These are phyloP conservation scores for Trichocladium uniseriatum DNA, from an alignment of 495 filamentous ascomycete species.

Conservation along the genomic window DNA sequence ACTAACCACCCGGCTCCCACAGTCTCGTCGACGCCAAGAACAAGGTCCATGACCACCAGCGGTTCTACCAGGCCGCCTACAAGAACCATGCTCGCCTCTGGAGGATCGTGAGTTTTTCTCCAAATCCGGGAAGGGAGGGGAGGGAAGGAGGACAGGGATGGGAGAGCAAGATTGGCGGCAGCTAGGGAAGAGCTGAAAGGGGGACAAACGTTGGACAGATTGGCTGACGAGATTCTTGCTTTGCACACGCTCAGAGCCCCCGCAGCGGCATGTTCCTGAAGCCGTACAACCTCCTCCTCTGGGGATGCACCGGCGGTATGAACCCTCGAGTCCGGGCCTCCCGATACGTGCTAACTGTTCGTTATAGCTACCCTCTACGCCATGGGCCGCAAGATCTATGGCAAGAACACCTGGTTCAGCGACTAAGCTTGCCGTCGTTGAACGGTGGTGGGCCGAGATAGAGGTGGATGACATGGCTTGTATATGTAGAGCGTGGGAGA, in stretches of 20 bases:
- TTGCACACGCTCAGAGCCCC: conserved; percentile 42
- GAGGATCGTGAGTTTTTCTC: conserved; percentile 61
- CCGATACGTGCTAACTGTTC: conserved; percentile 39
- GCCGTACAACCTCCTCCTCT: conserved; percentile 66
- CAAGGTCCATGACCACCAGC: conserved; percentile 76
- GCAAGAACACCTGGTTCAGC: conserved; percentile 84
- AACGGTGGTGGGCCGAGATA: not conserved
- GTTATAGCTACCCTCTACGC: conserved; percentile 50
- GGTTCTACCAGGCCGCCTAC: conserved; percentile 71
- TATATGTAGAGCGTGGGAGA: conserved; percentile 20
- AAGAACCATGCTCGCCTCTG: conserved; percentile 62
- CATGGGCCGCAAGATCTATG: conserved; percentile 48
- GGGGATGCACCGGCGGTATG: conserved; percentile 45
- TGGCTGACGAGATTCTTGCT: conserved; percentile 13
- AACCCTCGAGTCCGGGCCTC: conserved; percentile 13
- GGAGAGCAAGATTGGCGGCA: not conserved
- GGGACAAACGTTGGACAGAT: not conserved
- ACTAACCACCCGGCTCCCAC: conserved; percentile 11
- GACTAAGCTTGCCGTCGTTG: conserved; percentile 31
- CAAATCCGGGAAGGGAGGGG: not conserved
- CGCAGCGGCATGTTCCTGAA: conserved; percentile 58
- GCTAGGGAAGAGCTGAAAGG: not conserved
- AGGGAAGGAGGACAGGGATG: not conserved
- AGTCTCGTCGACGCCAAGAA: conserved; percentile 75
- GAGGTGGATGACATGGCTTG: conserved; percentile 3